Conservation (phyloP, 2,329 filamentous ascomycete species). For the Hypoxylon sp. region DNA sequence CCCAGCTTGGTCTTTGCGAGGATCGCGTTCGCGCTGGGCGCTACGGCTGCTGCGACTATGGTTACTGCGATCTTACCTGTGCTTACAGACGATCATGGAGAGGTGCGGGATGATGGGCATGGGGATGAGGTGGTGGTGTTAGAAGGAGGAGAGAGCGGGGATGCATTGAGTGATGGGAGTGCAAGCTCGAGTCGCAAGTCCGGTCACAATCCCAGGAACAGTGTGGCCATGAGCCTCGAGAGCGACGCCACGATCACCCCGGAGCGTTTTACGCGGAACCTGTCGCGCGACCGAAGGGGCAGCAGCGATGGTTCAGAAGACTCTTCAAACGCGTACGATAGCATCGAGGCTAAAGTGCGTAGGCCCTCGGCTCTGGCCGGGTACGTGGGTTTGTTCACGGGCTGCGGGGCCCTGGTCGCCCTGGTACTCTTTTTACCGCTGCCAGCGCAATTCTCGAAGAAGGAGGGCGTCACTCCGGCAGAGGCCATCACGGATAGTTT, state of each 20-base stretch:
- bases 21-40: constrained; percentile 89
- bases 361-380: constrained; percentile 78
- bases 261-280: constrained; percentile 62
- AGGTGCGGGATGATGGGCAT: constrained; percentile 37
- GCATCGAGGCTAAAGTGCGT: constrained; percentile 50
- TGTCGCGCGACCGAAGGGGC: constrained; percentile 49
- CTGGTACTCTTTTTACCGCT: constrained; percentile 86
- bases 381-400: constrained; percentile 91
- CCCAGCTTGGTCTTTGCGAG: constrained; percentile 87
- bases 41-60: constrained; percentile 94
- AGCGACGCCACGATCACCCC: constrained; percentile 83
- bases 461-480: constrained; percentile 77
- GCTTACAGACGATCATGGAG: constrained; percentile 66
- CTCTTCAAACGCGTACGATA: constrained; percentile 26
- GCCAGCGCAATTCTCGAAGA: constrained; percentile 80
- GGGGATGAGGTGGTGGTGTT: constrained; percentile 46
- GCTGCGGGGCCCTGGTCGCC: constrained; percentile 89
- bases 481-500: constrained; percentile 86
- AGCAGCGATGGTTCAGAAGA: constrained; percentile 36
- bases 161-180: constrained; percentile 43
- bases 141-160: constrained; percentile 32
- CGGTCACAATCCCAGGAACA: constrained; percentile 63
- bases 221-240: constrained; percentile 74
- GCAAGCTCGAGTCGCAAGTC: constrained; percentile 48
- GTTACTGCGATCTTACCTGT: constrained; percentile 92